Conservation (phyloP, 140 eudicot species). For the Flaveria floridana region DNA sequence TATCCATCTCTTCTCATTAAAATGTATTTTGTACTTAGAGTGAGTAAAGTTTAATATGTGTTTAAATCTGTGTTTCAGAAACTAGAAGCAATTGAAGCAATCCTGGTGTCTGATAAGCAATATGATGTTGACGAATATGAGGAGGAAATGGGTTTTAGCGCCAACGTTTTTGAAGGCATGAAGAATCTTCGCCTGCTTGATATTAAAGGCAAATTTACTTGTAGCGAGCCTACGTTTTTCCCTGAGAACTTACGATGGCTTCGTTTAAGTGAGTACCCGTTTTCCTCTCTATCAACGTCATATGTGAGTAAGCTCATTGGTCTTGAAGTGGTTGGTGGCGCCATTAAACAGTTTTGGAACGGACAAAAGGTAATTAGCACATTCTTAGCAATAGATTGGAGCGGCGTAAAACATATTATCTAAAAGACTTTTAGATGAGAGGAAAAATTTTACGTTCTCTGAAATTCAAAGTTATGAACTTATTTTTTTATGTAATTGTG, state of each 20-base stretch:
- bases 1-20: too few species aligned
- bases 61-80: not conserved
- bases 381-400: not conserved
- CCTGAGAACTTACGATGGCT: not conserved
- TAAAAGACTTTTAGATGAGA: too few species aligned
- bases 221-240: not conserved
- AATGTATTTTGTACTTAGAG: not conserved
- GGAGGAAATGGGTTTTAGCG: not conserved
- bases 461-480: too few species aligned
- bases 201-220: not conserved
- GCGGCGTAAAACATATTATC: not conserved
- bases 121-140: not conserved
- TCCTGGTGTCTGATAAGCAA: not conserved
- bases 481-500: not conserved
- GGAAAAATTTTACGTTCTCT: too few species aligned
- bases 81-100: not conserved
- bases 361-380: too few species aligned
- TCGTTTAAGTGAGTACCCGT: not conserved
- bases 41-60: not conserved
- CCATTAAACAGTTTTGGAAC: too few species aligned
- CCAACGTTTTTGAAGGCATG: not conserved
- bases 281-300: not conserved
- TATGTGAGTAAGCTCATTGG: not conserved
- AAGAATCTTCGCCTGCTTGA: constrained; percentile 11
- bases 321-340: not conserved